Percentiles rank a stretch among this genome's conserved stretches.
These are phyloP conservation scores for Areca catechu DNA, from an alignment of 176 grass and related monocot species.

Conservation along the genomic window DNA sequence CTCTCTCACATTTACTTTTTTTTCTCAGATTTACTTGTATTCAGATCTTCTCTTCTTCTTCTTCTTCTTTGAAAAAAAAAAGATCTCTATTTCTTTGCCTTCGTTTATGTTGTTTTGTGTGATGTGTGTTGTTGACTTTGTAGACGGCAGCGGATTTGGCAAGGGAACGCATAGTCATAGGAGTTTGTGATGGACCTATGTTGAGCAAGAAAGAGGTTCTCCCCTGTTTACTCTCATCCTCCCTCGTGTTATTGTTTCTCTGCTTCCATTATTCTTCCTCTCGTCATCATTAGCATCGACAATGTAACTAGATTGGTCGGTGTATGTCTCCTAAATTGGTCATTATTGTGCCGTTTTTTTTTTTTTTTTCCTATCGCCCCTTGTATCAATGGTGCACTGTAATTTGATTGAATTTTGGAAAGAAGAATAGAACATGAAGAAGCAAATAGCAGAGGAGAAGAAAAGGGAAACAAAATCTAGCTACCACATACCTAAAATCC, in stretches of 20 bases:
- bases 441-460: too few species aligned
- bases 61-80: background rate
- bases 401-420: too few species aligned
- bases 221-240: background rate
- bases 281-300: too few species aligned
- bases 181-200: conserved; percentile 92
- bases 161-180: conserved; percentile 56
- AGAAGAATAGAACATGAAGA: too few species aligned
- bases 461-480: too few species aligned
- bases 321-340: too few species aligned
- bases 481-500: too few species aligned
- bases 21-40: background rate
- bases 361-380: too few species aligned
- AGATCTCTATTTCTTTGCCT: background rate
- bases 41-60: background rate
- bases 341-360: too few species aligned
- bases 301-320: too few species aligned
- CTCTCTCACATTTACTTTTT: too few species aligned
- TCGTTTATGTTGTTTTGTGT: background rate
- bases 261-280: background rate
- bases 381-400: too few species aligned
- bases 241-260: background rate
- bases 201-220: conserved; percentile 77
- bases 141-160: conserved; percentile 73
- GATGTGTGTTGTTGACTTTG: background rate